Evolutionary conservation across 352 stramenopile genomes (phyloP), one percentile per base, ranked within the genome.

Genomic region (Pythium aphanidermatum): DNA sequence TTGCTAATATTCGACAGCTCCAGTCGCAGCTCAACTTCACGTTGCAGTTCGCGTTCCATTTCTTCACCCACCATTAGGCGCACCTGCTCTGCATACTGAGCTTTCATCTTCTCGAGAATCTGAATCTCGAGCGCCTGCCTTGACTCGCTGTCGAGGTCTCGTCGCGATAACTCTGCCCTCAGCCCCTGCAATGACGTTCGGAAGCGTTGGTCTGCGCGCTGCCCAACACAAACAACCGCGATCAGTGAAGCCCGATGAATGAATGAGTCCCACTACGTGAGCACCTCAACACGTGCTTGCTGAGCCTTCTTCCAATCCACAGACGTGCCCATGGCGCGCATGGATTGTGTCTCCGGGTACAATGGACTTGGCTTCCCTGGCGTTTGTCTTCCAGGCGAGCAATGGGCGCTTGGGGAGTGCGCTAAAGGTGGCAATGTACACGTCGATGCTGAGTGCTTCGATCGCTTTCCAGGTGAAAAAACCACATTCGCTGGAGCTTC

Each of bases 81-180:
- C 13, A 88, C 43, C 33, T 88, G 76, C 34, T 65, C 53, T 6
- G 55, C 60, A 42, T 91, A 86, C 24, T 64, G 51, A 0, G 41
- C 30, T 30, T 89, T 87, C 55, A 77, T 86, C 44, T 70, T 74
- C 25, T 92, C 68, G 12, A 92, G 47, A 21, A 92, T 55, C 46
- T 86, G 58, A 2, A 71, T 55, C 20, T 81, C 63, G 5, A 85
- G 46, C 10, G 40, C 39, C 4, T 70, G 55, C 11, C 66, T 60
- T n/a, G 49, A 49, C 0, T 56, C 47, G 9, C 54, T 39, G 0
- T 69, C 62, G 21, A 89, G 51, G 17, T 70, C 60, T 16, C 54
- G 61, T 14, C 73, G 63, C 37, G 69, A 60, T 11, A 86, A 36
- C 37, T 86, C 72, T 12, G 55, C 44, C 0, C 68, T 64, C 26